Percentiles rank a stretch among this genome's conserved stretches.
Evolutionary conservation across 805 yeast species (phyloP).

Genomic region (Sugiyamaella boreocaroliniensis): DNA sequence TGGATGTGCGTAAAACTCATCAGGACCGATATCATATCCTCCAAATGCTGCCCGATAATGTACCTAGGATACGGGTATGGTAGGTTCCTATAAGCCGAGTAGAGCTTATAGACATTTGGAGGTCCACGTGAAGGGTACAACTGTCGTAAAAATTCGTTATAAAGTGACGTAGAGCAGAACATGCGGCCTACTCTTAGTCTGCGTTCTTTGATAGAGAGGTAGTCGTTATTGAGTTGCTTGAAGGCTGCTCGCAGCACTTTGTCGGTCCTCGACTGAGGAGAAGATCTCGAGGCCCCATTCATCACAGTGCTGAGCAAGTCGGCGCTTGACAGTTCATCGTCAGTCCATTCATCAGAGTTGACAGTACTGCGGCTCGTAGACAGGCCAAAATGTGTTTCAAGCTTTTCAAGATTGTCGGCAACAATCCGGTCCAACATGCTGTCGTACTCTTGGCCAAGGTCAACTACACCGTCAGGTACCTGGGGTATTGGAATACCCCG

Average conservation of each 20-base stretch:
- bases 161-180: slow-evolving; percentile 14
- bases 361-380: background rate
- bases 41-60: slow-evolving; percentile 29
- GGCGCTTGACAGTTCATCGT: background rate
- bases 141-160: slow-evolving; percentile 21
- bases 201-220: slow-evolving; percentile 8
- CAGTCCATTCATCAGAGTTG: background rate
- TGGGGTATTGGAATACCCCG: too few species aligned
- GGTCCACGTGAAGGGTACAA: slow-evolving; percentile 13
- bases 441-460: slow-evolving; percentile 15
- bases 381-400: background rate
- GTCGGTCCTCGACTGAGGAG: background rate
- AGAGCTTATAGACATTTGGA: slow-evolving; percentile 16
- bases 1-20: slow-evolving; percentile 8
- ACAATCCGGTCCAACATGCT: slow-evolving; percentile 13
- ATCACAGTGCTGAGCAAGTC: background rate
- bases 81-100: slow-evolving; percentile 23
- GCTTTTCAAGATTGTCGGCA: slow-evolving; percentile 2
- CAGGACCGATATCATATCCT: slow-evolving; percentile 25
- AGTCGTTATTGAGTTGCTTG: slow-evolving; percentile 6
- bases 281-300: background rate
- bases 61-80: slow-evolving; percentile 33
- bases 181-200: slow-evolving; percentile 7
- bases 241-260: slow-evolving; percentile 3
- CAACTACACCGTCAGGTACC: background rate